These are phyloP conservation scores for Parathielavia appendiculata DNA, from an alignment of 495 filamentous ascomycete species.

Conservation along the genomic window DNA sequence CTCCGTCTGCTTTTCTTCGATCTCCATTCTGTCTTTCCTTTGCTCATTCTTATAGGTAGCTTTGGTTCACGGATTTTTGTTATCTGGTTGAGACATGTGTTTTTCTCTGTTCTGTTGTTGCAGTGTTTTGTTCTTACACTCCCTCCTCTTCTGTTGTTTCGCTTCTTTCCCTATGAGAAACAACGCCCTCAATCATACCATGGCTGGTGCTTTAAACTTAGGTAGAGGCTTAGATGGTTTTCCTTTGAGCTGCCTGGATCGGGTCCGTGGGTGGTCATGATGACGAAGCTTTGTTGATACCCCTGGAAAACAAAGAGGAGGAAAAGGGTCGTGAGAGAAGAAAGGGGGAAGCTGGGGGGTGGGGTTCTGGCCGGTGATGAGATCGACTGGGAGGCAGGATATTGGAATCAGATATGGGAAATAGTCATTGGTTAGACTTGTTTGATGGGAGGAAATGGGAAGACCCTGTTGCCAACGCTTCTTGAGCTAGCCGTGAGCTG, in stretches of 20 bases:
- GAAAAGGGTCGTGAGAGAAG: not conserved
- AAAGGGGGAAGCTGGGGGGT: not conserved
- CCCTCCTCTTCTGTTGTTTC: slow-evolving; percentile 8
- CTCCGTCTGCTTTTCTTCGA: not conserved
- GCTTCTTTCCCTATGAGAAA: slow-evolving; percentile 13
- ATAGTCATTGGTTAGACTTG: not conserved
- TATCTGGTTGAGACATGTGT: too few species aligned
- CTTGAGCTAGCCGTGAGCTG: not conserved
- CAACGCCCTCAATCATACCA: slow-evolving; percentile 5
- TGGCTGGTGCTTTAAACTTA: slow-evolving; percentile 6
- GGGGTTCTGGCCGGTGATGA: not conserved
- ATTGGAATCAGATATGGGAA: not conserved
- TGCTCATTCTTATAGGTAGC: not conserved
- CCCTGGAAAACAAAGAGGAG: slow-evolving; percentile 14
- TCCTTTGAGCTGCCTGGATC: slow-evolving; percentile 1
- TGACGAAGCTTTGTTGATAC: slow-evolving; percentile 15
- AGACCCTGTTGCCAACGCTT: not conserved
- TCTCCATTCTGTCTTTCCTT: not conserved
- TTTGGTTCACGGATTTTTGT: too few species aligned
- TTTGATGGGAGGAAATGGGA: slow-evolving; percentile 3
- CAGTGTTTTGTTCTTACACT: not conserved
- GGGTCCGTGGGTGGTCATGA: slow-evolving; percentile 1
- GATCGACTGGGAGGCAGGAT: not conserved
- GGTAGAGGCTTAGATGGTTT: slow-evolving; percentile 10
- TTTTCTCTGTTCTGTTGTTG: slow-evolving; percentile 1